These are phyloP conservation scores for Lotus japonicus DNA, from an alignment of 306 rosid species.

Conservation along the genomic window DNA sequence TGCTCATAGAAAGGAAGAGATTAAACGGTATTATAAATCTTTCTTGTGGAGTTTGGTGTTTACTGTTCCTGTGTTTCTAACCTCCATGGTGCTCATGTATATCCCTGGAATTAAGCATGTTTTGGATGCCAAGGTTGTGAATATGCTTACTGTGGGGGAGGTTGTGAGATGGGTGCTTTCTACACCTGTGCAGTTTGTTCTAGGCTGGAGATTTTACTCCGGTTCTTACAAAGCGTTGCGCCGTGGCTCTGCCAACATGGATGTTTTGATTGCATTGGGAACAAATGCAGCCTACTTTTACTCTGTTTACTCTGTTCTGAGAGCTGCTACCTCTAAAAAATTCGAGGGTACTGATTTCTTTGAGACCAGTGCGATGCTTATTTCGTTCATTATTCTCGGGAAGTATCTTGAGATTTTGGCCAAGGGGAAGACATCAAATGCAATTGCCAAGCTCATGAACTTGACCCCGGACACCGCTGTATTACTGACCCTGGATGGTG, in stretches of 20 bases:
- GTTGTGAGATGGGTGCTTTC: slow-evolving; percentile 64
- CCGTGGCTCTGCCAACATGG: slow-evolving; percentile 84
- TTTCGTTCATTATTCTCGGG: slow-evolving; percentile 75
- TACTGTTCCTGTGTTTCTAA: slow-evolving; percentile 69
- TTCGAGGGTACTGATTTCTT: slow-evolving; percentile 83
- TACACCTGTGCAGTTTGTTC: slow-evolving; percentile 76
- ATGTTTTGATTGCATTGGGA: slow-evolving; percentile 78
- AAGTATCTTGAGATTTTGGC: slow-evolving; percentile 88
- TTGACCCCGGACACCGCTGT: slow-evolving; percentile 70
- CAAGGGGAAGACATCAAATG: slow-evolving; percentile 82
- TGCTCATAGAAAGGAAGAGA: slow-evolving; percentile 45
- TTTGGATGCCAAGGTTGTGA: slow-evolving; percentile 54
- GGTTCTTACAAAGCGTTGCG: slow-evolving; percentile 68
- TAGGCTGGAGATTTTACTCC: slow-evolving; percentile 63
- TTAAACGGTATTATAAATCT: slow-evolving; percentile 42
- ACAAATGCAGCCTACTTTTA: slow-evolving; percentile 91
- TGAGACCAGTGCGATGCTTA: slow-evolving; percentile 87
- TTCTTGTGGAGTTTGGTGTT: slow-evolving; percentile 74
- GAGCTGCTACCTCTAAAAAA: slow-evolving; percentile 50
- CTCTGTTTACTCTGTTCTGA: slow-evolving; percentile 66
- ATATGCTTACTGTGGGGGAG: slow-evolving; percentile 65
- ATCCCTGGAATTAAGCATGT: slow-evolving; percentile 50
- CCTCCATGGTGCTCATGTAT: slow-evolving; percentile 89
- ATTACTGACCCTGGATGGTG: slow-evolving; percentile 43
- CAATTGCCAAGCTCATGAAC: slow-evolving; percentile 83